Evolutionary conservation across 2,329 filamentous ascomycete species (phyloP), one percentile per base, ranked within the genome.

Genomic region (Aspergillus tanneri): DNA sequence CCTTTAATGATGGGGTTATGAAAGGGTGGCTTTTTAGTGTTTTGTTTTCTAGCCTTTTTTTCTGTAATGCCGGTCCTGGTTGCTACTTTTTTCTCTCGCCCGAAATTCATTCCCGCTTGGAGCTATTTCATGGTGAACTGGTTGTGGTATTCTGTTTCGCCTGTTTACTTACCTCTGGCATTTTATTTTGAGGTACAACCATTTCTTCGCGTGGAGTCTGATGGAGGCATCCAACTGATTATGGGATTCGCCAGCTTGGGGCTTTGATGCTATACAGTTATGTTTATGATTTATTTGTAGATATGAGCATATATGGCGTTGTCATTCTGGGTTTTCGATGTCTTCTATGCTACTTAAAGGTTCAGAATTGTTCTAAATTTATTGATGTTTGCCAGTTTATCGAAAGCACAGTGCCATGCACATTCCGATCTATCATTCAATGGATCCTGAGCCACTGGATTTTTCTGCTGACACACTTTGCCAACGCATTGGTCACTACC

Each of bases 231-330:
- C 52, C 49, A 45, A 46, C 45, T 59, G 53, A 58, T 57, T 45
- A 47, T 53, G 50, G 48, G 49, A 43, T 50, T 48, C 47, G 51
- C 54, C 54, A 52, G 55, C 38, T 45, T 54, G 60, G 57, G 49
- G 50, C 49, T 55, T 57, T 58, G 61, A 61, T 66, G 61, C 61
- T 57, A 63, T 61, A 65, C 59, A 62, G 55, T 61, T 59, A 64
- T 61, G 59, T 56, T 53, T 43, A 67, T 59, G 63, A 62, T 49
- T 47, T 64, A 59, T 56, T 65, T 70, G 67, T 70, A 70, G 66
- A 70, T 69, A 68, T 65, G 62, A 67, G 67, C 67, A 70, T 70
- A 59, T 60, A 58, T 54, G 67, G 68, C 63, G 64, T 67, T 67
- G 48, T 56, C 36, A 51, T 52, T 61, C 45, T 60, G 58, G 56